Conservation (phyloP, 148 eudicot genomes). For the Amaranthus cruentus region DNA sequence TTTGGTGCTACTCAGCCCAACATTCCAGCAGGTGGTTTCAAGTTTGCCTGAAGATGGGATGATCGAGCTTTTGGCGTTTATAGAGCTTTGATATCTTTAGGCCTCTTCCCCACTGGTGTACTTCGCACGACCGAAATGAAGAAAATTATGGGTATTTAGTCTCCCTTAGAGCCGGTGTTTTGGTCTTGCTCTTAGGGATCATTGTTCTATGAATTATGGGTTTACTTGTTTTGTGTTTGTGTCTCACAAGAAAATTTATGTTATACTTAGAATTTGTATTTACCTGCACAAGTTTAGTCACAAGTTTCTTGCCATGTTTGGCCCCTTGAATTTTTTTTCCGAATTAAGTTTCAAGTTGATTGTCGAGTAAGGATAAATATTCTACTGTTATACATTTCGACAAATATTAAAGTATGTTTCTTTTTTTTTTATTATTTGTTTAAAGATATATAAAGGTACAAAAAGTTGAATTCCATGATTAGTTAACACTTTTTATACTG, state of each 20-base stretch:
- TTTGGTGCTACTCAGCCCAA: conserved; percentile 49
- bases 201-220: conserved; percentile 16
- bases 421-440: no score
- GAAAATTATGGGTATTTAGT: conserved; percentile 10
- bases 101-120: background rate
- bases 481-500: no score
- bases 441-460: no score
- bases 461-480: no score
- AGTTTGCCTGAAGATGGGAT: conserved; percentile 34
- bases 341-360: conserved; percentile 8
- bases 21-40: conserved; percentile 55
- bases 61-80: background rate
- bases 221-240: conserved; percentile 19
- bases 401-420: no score
- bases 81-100: background rate
- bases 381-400: background rate
- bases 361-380: conserved; percentile 6
- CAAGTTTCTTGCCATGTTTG: conserved; percentile 17
- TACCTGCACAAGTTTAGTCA: conserved; percentile 20
- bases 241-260: conserved; percentile 32
- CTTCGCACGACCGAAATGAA: conserved; percentile 16
- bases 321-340: conserved; percentile 10
- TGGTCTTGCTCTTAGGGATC: conserved; percentile 29
- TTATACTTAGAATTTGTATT: conserved; percentile 20
- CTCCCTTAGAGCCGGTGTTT: conserved; percentile 23